Evolutionary conservation across 306 rosid species (phyloP).

Genomic region (Medicago lupulina): DNA sequence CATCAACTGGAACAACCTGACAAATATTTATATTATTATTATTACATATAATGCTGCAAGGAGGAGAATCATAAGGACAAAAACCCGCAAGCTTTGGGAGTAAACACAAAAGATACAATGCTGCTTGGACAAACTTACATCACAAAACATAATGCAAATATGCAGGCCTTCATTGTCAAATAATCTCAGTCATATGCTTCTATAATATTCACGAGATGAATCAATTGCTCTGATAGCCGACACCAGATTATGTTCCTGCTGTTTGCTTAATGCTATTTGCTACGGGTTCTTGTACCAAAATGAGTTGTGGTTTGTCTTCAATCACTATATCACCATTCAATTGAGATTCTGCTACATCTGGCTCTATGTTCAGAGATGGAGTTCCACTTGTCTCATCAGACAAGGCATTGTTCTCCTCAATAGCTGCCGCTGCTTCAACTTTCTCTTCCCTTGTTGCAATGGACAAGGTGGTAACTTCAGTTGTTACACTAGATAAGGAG

Average conservation of each 20-base stretch:
- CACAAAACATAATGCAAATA: constrained; percentile 64
- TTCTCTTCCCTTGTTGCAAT: constrained; percentile 50
- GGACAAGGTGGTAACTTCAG: constrained; percentile 48
- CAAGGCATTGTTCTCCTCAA: constrained; percentile 41
- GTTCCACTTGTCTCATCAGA: constrained; percentile 42
- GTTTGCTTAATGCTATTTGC: constrained; percentile 51
- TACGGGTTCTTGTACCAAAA: constrained; percentile 55
- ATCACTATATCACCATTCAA: constrained; percentile 46
- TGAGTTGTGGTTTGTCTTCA: constrained; percentile 60
- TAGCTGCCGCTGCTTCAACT: constrained; percentile 41
- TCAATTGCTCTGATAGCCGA: constrained; percentile 38
- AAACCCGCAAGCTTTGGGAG: constrained; percentile 64
- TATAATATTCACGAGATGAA: constrained; percentile 56
- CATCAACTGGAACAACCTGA: constrained; percentile 57
- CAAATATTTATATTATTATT: constrained; percentile 49
- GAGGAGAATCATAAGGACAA: constrained; percentile 56
- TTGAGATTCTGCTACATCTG: constrained; percentile 47
- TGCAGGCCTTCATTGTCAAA: constrained; percentile 63
- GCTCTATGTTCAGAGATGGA: constrained; percentile 46
- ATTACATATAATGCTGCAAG: constrained; percentile 68
- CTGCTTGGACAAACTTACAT: constrained; percentile 68
- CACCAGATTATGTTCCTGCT: constrained; percentile 46
- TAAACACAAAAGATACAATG: constrained; percentile 61
- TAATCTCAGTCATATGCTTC: constrained; percentile 58
- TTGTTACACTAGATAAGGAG: constrained; percentile 47